Conservation (phyloP, 768 basidiomycete genomes). For the Trametes cubensis region DNA sequence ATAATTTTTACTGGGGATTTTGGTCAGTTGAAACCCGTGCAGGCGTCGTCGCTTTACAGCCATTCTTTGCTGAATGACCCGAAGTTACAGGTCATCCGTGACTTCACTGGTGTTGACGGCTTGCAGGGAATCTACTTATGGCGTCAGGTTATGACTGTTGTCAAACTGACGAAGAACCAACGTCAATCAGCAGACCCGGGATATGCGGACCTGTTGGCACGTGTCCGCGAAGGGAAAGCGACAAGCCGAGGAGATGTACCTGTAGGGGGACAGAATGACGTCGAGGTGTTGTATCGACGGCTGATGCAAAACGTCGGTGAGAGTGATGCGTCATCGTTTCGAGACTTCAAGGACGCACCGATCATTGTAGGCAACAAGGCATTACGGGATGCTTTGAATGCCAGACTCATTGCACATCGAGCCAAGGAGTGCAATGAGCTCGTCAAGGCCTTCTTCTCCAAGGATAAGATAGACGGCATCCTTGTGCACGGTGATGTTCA, state of each 20-base stretch:
- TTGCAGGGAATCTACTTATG: neutral
- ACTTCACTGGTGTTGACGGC: neutral
- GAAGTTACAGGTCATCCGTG: neutral
- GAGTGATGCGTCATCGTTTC: neutral
- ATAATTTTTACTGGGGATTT: slow-evolving; percentile 39
- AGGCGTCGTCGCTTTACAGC: slow-evolving; percentile 26
- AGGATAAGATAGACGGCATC: neutral
- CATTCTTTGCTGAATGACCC: neutral
- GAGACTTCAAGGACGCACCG: neutral
- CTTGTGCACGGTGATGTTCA: neutral
- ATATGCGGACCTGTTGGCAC: neutral
- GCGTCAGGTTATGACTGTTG: neutral
- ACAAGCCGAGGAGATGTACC: neutral
- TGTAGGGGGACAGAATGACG: neutral
- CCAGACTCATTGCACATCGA: neutral
- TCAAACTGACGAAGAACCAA: neutral
- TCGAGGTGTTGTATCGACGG: neutral
- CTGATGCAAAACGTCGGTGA: neutral
- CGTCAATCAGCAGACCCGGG: neutral
- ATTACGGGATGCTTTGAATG: neutral
- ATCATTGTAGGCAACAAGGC: neutral
- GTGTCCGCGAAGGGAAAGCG: neutral
- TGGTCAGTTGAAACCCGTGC: slow-evolving; percentile 32
- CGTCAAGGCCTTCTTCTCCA: no score
- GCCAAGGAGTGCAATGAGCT: no score